Base-by-base conservation (phyloP, 202 grass and related monocot species). In the Musa balbisiana region DNA sequence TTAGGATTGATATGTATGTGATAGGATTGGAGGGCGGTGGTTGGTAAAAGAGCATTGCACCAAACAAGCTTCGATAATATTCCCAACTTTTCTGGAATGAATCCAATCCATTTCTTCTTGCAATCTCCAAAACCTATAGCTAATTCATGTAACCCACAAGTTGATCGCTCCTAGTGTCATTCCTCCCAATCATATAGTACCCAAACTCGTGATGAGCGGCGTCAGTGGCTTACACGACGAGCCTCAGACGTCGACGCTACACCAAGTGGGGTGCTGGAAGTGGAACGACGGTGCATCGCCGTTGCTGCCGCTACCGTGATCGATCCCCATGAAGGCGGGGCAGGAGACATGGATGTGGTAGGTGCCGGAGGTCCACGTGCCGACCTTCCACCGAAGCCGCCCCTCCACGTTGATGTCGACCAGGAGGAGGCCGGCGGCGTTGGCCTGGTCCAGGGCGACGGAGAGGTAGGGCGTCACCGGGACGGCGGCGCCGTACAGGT, bases 401-500 rank as follows among this genome's bases (percentile, higher is more conserved):
- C 67, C 67, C 17, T 70, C 67, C 49, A 70, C 19, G 43, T n/a
- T 70, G 43, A 70, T 17, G 67, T 70, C 19, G 49, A 70, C 2
- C 15, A 19, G 3, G 49, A 70, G 43, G 10, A 70, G 67, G 23
- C 67, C 67, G 4, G 67, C 33, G 17, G 17, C 19, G 33, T 2
- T 17, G 33, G 22, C 67, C 43, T 51, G 16, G 15, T 51, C 43
- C 9, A 51, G 17, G 67, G 67, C 67, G 11, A 10, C 43, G 16
- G 67, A 25, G 67, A 21, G 17, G 33, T 70, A 51, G 43, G 33
- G 43, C 19, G 16, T 19, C 67, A 70, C 25, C 16, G 67, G 67
- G 15, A 70, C 17, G 67, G 43, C 33, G 33, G 16, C 43, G 2
- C 88, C 83, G 49, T 76, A 81, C 0, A 96, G 73, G 51, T 79